Conservation (phyloP, 179 eudicot genomes). For the Monotropa hypopitys region DNA sequence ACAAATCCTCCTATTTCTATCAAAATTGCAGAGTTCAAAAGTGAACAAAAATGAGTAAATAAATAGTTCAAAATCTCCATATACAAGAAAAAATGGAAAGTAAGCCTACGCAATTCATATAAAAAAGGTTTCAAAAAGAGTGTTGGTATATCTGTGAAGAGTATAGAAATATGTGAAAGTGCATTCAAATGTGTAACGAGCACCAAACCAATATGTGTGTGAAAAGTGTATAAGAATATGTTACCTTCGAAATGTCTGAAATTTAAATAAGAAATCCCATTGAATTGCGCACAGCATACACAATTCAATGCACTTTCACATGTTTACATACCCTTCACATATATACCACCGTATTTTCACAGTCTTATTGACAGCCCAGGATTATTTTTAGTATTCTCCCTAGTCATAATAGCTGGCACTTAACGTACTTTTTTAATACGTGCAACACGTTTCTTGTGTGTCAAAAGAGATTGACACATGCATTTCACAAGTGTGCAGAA, state of each 20-base stretch:
- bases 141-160: neutral
- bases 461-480: neutral
- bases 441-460: neutral
- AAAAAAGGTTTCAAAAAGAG: neutral
- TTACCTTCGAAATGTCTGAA: neutral
- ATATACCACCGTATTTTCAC: neutral
- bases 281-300: neutral
- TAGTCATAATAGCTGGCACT: neutral
- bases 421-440: neutral
- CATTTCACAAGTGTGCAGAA: neutral
- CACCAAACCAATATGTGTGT: too few species aligned
- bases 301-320: neutral
- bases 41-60: neutral
- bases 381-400: neutral
- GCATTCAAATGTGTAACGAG: too few species aligned
- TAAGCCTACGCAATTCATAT: neutral
- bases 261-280: neutral
- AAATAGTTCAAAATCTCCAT: neutral
- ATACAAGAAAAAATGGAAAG: neutral
- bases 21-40: neutral
- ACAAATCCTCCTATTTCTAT: neutral
- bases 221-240: too few species aligned
- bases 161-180: neutral
- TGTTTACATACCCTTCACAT: neutral
- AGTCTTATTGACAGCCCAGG: neutral